Percentiles rank a stretch among this genome's conserved stretches.
Conservation (phyloP, 179 eudicot genomes). For the Gypsophila paniculata region DNA sequence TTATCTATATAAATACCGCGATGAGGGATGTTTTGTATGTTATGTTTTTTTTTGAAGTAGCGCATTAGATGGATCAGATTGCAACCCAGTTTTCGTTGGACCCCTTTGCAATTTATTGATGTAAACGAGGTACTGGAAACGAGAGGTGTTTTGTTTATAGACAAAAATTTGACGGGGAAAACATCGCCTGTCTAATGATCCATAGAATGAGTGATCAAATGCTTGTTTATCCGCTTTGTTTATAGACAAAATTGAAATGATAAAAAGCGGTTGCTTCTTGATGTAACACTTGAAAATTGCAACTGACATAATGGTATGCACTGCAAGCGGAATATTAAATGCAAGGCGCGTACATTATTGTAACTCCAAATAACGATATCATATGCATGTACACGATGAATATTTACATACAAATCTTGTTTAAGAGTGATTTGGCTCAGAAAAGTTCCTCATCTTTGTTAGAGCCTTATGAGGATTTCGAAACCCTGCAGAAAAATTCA, state of each 20-base stretch:
- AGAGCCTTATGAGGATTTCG: conserved; percentile 23
- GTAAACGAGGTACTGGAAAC: conserved; percentile 31
- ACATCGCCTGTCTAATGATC: not conserved
- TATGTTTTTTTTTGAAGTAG: conserved; percentile 3
- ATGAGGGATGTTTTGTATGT: conserved; percentile 8
- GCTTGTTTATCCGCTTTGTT: not conserved
- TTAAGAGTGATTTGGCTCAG: conserved; percentile 3
- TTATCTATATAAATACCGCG: not conserved
- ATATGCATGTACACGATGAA: conserved; percentile 15
- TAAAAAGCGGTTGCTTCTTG: not conserved
- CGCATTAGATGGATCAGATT: conserved; percentile 16
- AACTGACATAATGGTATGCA: no score
- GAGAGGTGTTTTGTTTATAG: conserved; percentile 32
- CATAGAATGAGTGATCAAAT: not conserved
- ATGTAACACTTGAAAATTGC: no score
- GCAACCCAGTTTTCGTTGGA: conserved; percentile 40
- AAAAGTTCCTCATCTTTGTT: not conserved
- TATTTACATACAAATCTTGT: not conserved
- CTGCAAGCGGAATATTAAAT: no score
- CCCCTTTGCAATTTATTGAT: conserved; percentile 19
- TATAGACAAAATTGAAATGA: not conserved
- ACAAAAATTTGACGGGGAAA: not conserved
- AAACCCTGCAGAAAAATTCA: conserved; percentile 26
- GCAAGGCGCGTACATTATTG: conserved; percentile 11
- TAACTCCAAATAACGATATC: conserved; percentile 6